These are phyloP conservation scores for Cryphonectria parasitica DNA, from an alignment of 2,329 filamentous ascomycete species.

Conservation along the genomic window DNA sequence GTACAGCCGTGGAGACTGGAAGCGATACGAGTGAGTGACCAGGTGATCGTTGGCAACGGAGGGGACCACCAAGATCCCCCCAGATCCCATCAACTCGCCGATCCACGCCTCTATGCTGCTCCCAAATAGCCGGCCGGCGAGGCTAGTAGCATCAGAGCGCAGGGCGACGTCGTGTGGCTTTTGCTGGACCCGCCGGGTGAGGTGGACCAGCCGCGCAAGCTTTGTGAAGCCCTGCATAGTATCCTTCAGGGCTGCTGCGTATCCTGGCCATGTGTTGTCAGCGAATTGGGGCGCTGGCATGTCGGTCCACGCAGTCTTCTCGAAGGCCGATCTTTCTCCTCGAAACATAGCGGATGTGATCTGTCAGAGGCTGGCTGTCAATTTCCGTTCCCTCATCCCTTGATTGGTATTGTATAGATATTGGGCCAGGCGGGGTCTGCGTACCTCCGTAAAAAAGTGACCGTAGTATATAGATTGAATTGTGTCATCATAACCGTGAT, in stretches of 20 bases:
- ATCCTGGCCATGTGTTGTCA: background rate
- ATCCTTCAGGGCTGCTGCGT: background rate
- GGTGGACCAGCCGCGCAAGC: background rate
- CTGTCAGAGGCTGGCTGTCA: background rate
- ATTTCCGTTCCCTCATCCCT: background rate
- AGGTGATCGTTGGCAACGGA: background rate
- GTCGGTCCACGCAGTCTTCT: slow-evolving; percentile 2
- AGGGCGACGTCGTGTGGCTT: background rate
- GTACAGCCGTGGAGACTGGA: slow-evolving; percentile 7
- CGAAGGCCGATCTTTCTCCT: slow-evolving; percentile 7
- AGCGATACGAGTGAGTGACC: slow-evolving; percentile 4
- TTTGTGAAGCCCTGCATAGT: slow-evolving; percentile 4
- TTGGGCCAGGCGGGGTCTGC: background rate
- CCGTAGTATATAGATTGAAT: slow-evolving; percentile 8
- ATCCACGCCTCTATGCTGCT: slow-evolving; percentile 8
- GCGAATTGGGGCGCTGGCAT: background rate
- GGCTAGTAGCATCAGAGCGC: background rate
- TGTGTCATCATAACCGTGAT: background rate
- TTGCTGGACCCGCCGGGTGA: slow-evolving; percentile 3
- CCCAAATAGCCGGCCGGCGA: background rate
- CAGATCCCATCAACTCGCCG: slow-evolving; percentile 6
- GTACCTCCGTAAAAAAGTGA: background rate
- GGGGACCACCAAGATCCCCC: background rate
- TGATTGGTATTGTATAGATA: background rate
- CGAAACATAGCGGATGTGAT: slow-evolving; percentile 7